Evolutionary conservation across 345 rosid genomes (phyloP).

Genomic region (Cardamine occulta): DNA sequence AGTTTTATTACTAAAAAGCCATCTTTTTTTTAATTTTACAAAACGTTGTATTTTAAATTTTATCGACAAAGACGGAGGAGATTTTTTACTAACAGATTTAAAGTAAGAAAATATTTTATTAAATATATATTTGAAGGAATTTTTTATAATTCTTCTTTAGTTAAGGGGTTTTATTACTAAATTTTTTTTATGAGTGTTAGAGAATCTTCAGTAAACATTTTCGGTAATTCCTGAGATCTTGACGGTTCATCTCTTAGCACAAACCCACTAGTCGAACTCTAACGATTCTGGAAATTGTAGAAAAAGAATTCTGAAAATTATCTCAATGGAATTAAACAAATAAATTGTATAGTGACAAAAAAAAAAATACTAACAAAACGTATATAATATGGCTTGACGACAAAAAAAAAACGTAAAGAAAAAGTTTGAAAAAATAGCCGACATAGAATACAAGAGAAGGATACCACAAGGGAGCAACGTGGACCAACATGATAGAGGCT

Average conservation of each 20-base stretch:
- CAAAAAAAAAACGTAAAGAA: neutral
- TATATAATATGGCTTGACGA: neutral
- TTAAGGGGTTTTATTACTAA: too few relatives aligned
- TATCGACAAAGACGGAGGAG: too few relatives aligned
- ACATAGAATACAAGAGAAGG: slow-evolving; percentile 30
- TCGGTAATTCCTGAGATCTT: neutral
- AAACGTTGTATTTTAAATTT: too few relatives aligned
- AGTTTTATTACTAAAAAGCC: too few relatives aligned
- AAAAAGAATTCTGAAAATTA: neutral
- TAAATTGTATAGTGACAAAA: neutral
- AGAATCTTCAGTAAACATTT: neutral
- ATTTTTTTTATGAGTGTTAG: neutral
- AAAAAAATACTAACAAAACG: neutral
- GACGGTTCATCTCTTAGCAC: neutral
- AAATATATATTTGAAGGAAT: too few relatives aligned
- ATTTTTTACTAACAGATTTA: too few relatives aligned
- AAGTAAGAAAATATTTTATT: too few relatives aligned
- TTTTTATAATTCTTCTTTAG: too few relatives aligned
- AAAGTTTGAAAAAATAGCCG: slow-evolving; percentile 25
- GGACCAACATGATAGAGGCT: slow-evolving; percentile 35
- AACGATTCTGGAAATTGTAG: neutral
- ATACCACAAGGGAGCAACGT: slow-evolving; percentile 25
- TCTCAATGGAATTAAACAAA: neutral
- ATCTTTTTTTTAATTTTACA: too few relatives aligned
- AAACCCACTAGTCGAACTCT: neutral